phyloP scores from a whole-genome alignment of 1,284 basidiomycete species.

The Thelephora terrestris region DNA sequence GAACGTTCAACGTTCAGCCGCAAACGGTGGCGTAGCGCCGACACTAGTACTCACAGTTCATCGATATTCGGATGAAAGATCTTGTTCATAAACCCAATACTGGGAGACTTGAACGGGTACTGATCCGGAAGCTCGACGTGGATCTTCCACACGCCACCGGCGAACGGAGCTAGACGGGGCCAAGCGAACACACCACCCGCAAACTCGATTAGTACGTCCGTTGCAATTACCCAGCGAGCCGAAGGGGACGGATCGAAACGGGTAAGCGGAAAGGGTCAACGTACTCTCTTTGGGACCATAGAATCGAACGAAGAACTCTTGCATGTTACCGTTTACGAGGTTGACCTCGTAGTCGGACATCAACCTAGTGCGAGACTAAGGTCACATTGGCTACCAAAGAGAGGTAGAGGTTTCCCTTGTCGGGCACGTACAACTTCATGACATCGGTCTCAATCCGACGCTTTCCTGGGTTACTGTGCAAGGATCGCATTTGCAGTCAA shows the following conservation, averaged over 20 bases:
- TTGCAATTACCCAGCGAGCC: not conserved
- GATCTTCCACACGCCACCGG: constrained; percentile 96
- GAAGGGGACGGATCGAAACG: constrained; percentile 1
- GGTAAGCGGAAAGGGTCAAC: constrained; percentile 22
- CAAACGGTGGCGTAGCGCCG: not conserved
- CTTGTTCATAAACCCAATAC: constrained; percentile 99
- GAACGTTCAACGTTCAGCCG: constrained; percentile 4
- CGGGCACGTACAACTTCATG: constrained; percentile 86
- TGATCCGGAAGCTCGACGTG: constrained; percentile 99
- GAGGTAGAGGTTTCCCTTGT: not conserved
- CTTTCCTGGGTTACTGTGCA: constrained; percentile 58
- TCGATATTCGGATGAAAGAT: constrained; percentile 99
- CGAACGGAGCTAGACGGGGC: constrained; percentile 79
- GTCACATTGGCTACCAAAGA: not conserved
- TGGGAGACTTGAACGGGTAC: constrained; percentile 98
- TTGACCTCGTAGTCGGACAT: constrained; percentile 98
- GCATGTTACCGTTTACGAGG: constrained; percentile 97
- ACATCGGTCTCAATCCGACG: constrained; percentile 98
- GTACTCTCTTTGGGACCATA: constrained; percentile 90
- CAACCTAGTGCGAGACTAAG: constrained; percentile 40
- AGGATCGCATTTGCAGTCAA: constrained; percentile 15
- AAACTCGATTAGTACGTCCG: not conserved
- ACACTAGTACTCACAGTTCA: constrained; percentile 59
- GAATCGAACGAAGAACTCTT: constrained; percentile 97
- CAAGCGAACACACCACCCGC: not conserved